Percentiles rank a stretch among this genome's conserved stretches.
Evolutionary conservation across 2,329 filamentous ascomycete genomes (phyloP).

Genomic region (Fusarium domesticum): DNA sequence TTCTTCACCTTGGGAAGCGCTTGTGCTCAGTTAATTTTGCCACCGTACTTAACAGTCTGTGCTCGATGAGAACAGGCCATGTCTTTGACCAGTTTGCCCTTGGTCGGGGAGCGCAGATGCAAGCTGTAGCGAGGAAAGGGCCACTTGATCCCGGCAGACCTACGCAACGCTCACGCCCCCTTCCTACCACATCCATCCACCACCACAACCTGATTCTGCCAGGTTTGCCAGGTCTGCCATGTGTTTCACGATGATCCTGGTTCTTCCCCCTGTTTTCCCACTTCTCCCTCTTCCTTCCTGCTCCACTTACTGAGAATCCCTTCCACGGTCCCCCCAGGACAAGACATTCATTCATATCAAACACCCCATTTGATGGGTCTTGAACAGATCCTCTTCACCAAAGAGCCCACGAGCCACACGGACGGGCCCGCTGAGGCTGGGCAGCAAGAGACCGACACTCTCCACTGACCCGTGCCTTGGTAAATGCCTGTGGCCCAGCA

Average conservation of each 20-base stretch:
- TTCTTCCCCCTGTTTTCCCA: too few species aligned
- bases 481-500: neutral
- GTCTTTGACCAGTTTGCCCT: neutral
- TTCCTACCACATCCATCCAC: too few species aligned
- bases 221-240: too few species aligned
- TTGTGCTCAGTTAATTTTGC: neutral
- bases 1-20: neutral
- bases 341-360: too few species aligned
- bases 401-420: constrained; percentile 17
- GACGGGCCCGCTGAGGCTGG: constrained; percentile 25
- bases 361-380: neutral
- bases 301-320: too few species aligned
- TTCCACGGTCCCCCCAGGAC: too few species aligned
- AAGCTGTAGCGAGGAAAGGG: too few species aligned
- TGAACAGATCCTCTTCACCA: neutral
- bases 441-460: constrained; percentile 20
- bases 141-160: too few species aligned
- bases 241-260: too few species aligned
- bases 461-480: constrained; percentile 6
- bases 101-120: constrained; percentile 2
- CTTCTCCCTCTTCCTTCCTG: too few species aligned
- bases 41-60: constrained; percentile 23
- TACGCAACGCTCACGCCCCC: too few species aligned
- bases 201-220: too few species aligned
- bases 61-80: constrained; percentile 7